A percentile compares a stretch with the other conserved stretches of the same genome.
Conservation (phyloP, 2,329 filamentous ascomycete species). For the Knufia petricola region DNA sequence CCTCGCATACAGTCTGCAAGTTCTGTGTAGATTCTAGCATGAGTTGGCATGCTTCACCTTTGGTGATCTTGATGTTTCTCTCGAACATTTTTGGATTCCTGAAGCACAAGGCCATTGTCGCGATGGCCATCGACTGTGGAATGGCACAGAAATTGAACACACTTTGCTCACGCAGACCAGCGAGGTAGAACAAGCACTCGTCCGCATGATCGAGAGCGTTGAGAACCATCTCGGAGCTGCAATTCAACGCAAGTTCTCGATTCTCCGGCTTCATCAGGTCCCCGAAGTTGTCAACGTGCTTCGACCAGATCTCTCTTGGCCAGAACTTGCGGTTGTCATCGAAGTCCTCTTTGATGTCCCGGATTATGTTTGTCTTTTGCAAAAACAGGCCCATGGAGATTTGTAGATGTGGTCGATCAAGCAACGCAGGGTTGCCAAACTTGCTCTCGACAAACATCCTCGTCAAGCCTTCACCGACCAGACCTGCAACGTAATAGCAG, state of each 20-base stretch:
- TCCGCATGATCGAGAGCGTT: slow-evolving; percentile 79
- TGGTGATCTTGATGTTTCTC: slow-evolving; percentile 90
- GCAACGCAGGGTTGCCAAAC: slow-evolving; percentile 74
- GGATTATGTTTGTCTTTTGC: slow-evolving; percentile 98
- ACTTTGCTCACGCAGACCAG: slow-evolving; percentile 86
- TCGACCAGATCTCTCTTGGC: slow-evolving; percentile 94
- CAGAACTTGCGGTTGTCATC: slow-evolving; percentile 85
- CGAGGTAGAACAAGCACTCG: slow-evolving; percentile 96
- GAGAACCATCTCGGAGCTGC: slow-evolving; percentile 87
- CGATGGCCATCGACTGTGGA: slow-evolving; percentile 94
- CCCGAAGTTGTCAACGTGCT: slow-evolving; percentile 81
- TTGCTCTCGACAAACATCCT: slow-evolving; percentile 78
- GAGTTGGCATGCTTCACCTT: slow-evolving; percentile 80
- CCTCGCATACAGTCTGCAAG: slow-evolving; percentile 65
- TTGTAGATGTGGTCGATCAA: slow-evolving; percentile 68
- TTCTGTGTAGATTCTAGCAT: slow-evolving; percentile 95
- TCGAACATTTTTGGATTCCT: slow-evolving; percentile 79
- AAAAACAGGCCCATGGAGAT: slow-evolving; percentile 97
- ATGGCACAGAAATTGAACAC: slow-evolving; percentile 99
- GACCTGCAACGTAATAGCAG: slow-evolving; percentile 95
- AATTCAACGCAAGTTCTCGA: slow-evolving; percentile 66
- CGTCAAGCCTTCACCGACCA: slow-evolving; percentile 92
- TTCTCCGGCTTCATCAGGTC: slow-evolving; percentile 80
- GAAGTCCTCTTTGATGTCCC: slow-evolving; percentile 84
- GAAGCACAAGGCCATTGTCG: slow-evolving; percentile 85